These are phyloP conservation scores for Intubia oerlemansii DNA, from an alignment of 2,329 filamentous ascomycete genomes.

Conservation along the genomic window DNA sequence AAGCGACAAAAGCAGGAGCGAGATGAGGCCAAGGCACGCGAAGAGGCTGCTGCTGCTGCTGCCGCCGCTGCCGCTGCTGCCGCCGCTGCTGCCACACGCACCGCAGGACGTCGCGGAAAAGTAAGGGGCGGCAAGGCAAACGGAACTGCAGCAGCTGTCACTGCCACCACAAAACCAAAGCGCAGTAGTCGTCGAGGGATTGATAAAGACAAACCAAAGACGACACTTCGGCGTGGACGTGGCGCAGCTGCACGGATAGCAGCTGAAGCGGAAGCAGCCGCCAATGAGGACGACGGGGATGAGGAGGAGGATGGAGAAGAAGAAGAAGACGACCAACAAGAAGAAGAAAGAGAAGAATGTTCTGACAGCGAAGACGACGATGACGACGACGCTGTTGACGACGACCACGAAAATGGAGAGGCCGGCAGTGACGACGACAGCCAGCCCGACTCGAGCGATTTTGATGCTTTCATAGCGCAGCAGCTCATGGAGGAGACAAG, in stretches of 20 bases:
- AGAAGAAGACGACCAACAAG: too few species aligned
- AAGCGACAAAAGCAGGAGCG: conserved; percentile 60
- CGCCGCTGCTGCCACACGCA: not conserved
- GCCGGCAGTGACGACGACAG: conserved; percentile 17
- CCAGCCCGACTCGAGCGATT: conserved; percentile 43
- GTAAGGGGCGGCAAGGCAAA: too few species aligned
- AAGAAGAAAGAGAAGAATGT: too few species aligned
- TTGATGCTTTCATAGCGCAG: conserved; percentile 49
- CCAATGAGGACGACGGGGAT: conserved; percentile 8
- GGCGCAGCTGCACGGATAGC: too few species aligned
- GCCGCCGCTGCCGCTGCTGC: too few species aligned
- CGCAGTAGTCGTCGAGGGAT: too few species aligned
- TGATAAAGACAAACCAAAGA: too few species aligned
- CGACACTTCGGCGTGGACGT: too few species aligned
- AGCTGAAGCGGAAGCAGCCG: conserved; percentile 13
- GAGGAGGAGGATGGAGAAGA: conserved; percentile 9
- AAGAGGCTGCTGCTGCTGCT: too few species aligned
- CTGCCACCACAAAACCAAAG: too few species aligned
- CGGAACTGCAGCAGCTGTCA: too few species aligned
- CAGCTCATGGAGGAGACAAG: conserved; percentile 59
- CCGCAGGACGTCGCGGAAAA: too few species aligned
- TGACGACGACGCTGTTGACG: conserved; percentile 8
- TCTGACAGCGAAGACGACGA: conserved; percentile 13
- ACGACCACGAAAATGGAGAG: conserved; percentile 1
- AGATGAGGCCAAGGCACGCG: conserved; percentile 29